These are phyloP conservation scores for Trichoderma sp. DNA, from an alignment of 2,329 filamentous ascomycete species.

Conservation along the genomic window DNA sequence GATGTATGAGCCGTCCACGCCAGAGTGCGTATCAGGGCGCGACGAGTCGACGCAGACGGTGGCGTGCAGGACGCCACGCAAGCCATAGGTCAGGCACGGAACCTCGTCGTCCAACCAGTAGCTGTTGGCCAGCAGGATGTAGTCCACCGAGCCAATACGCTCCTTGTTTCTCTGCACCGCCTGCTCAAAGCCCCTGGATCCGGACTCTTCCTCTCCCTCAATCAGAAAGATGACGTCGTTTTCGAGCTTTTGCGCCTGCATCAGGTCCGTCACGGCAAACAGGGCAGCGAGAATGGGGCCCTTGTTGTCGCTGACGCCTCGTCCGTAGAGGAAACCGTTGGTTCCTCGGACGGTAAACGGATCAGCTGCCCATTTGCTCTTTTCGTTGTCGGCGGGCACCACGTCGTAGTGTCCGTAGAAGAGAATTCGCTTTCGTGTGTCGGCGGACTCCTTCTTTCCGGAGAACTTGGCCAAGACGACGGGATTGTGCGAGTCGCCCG, in stretches of 20 bases:
- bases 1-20: conserved; percentile 91
- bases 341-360: conserved; percentile 88
- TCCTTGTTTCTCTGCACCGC: conserved; percentile 78
- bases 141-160: conserved; percentile 87
- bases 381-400: conserved; percentile 82
- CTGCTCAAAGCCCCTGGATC: conserved; percentile 86
- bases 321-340: conserved; percentile 91
- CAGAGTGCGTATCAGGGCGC: conserved; percentile 88
- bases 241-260: conserved; percentile 78
- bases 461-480: conserved; percentile 91
- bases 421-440: conserved; percentile 78
- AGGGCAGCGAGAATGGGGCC: conserved; percentile 92
- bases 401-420: conserved; percentile 99
- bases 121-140: conserved; percentile 93
- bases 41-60: conserved; percentile 85
- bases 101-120: conserved; percentile 98
- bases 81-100: conserved; percentile 90
- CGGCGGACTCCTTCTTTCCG: conserved; percentile 67
- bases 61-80: conserved; percentile 91
- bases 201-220: conserved; percentile 95
- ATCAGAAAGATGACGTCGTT: conserved; percentile 93
- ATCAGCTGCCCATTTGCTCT: conserved; percentile 81
- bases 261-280: conserved; percentile 87
- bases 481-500: conserved; percentile 78
- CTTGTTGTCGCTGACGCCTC: conserved; percentile 97